phyloP scores from a whole-genome alignment of 1,139 yeast genomes.

The Meyerozyma athensensis region DNA sequence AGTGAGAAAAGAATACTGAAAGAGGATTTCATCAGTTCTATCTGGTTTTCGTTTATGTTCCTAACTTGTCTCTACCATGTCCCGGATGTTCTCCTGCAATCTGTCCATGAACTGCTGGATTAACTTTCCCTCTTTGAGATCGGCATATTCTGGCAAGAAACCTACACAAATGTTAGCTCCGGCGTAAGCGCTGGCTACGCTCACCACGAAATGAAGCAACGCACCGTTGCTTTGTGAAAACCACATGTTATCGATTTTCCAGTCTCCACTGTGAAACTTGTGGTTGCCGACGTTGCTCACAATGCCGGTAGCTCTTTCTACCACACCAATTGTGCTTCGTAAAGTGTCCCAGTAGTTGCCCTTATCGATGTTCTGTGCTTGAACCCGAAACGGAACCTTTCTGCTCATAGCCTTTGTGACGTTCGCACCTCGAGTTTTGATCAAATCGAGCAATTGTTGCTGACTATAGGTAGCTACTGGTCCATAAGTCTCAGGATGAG shows the following conservation, averaged over 20 bases:
- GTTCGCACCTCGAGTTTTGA: conserved; percentile 4
- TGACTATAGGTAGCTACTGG: conserved; percentile 4
- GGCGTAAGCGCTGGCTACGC: conserved; percentile 9
- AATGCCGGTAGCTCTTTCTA: conserved; percentile 16
- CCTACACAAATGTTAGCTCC: not conserved
- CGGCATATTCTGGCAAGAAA: not conserved
- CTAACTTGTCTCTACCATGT: no score
- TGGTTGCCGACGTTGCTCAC: conserved; percentile 25
- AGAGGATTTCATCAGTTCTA: no score
- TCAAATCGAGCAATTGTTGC: conserved; percentile 6
- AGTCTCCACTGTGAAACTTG: conserved; percentile 9
- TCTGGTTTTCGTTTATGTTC: no score
- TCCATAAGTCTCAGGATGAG: conserved; percentile 5
- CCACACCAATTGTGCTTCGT: conserved; percentile 9
- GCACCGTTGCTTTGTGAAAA: conserved; percentile 26
- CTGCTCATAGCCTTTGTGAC: conserved; percentile 12
- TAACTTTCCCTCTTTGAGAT: not conserved
- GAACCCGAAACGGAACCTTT: conserved; percentile 13
- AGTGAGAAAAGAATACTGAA: no score
- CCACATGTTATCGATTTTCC: conserved; percentile 18
- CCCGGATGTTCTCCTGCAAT: no score
- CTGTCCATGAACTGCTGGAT: not conserved
- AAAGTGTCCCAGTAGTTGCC: conserved; percentile 13
- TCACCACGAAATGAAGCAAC: conserved; percentile 17
- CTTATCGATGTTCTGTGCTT: conserved; percentile 15